These are phyloP conservation scores for Exophiala oligosperma DNA, from an alignment of 2,329 filamentous ascomycete species.

Conservation along the genomic window DNA sequence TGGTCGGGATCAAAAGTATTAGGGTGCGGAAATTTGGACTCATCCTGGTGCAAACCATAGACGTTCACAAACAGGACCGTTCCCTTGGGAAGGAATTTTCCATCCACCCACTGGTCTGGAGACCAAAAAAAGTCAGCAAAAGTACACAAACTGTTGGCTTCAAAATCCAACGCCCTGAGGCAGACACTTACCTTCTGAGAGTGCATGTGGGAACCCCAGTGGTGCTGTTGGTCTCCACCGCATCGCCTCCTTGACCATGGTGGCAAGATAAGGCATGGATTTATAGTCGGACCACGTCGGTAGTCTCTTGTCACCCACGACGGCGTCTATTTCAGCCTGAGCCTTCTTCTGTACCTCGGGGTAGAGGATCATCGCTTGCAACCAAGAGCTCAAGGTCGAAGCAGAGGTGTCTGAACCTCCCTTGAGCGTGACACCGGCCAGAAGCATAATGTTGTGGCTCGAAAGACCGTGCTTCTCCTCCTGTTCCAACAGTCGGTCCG, in stretches of 20 bases:
- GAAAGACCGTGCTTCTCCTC: constrained; percentile 1
- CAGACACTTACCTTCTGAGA: constrained; percentile 39
- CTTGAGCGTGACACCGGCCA: constrained; percentile 16
- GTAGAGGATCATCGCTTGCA: constrained; percentile 51
- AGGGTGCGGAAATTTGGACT: constrained; percentile 40
- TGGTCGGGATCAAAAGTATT: constrained; percentile 42
- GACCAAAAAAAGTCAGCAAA: too few species aligned
- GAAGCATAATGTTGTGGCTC: not conserved
- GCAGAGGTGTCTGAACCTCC: constrained; percentile 48
- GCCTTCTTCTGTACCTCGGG: constrained; percentile 45
- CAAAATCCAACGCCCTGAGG: too few species aligned
- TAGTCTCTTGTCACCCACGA: constrained; percentile 35
- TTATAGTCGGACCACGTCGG: constrained; percentile 34
- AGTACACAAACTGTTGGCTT: too few species aligned
- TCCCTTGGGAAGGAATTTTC: constrained; percentile 47
- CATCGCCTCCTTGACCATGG: constrained; percentile 34
- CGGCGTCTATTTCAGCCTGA: constrained; percentile 43
- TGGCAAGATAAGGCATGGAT: constrained; percentile 34
- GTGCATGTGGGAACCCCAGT: constrained; percentile 49
- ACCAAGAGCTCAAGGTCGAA: constrained; percentile 47
- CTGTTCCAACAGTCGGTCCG: constrained; percentile 43
- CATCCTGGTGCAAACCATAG: constrained; percentile 46
- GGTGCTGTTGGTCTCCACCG: constrained; percentile 45
- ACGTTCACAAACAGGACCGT: constrained; percentile 48
- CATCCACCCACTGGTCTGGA: constrained; percentile 49